Conservation (phyloP, 352 stramenopile species). For the Globisporangium abappressorium region DNA sequence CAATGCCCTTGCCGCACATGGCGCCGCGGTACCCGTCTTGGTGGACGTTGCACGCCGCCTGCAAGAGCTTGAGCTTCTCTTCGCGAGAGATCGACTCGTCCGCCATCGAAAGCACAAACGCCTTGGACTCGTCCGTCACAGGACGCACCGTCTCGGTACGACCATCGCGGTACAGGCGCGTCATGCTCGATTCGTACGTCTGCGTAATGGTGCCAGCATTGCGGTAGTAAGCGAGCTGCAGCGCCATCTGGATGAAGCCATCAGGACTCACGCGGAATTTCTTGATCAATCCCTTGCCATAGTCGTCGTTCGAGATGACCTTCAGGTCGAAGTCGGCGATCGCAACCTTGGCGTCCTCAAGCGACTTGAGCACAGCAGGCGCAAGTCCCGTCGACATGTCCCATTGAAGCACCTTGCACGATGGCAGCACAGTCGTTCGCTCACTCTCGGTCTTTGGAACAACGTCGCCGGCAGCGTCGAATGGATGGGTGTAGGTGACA, state of each 20-base stretch:
- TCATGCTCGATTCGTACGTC: constrained; percentile 98
- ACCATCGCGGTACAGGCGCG: constrained; percentile 93
- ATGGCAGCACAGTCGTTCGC: constrained; percentile 41
- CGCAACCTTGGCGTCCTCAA: constrained; percentile 49
- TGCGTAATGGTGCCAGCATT: constrained; percentile 90
- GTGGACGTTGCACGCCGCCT: constrained; percentile 87
- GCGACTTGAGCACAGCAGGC: constrained; percentile 46
- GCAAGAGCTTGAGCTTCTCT: constrained; percentile 85
- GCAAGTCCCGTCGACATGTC: constrained; percentile 56
- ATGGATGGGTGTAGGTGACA: constrained; percentile 48
- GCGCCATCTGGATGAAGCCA: constrained; percentile 95
- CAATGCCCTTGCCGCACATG: constrained; percentile 90
- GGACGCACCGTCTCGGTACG: constrained; percentile 92
- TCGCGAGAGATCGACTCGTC: constrained; percentile 56
- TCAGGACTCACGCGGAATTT: constrained; percentile 93
- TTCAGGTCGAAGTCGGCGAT: constrained; percentile 90
- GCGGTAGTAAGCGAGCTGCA: constrained; percentile 96
- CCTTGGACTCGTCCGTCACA: constrained; percentile 88
- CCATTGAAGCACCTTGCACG: constrained; percentile 57
- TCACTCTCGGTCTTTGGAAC: constrained; percentile 43
- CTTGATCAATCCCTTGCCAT: constrained; percentile 89
- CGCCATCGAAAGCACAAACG: constrained; percentile 89
- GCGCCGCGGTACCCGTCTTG: constrained; percentile 90
- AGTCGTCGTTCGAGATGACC: constrained; percentile 86
- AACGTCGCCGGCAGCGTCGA: constrained; percentile 51